Evolutionary conservation across 1,284 basidiomycete genomes (phyloP), one percentile per base, ranked within the genome.

Genomic region (Heterobasidion occidentale): DNA sequence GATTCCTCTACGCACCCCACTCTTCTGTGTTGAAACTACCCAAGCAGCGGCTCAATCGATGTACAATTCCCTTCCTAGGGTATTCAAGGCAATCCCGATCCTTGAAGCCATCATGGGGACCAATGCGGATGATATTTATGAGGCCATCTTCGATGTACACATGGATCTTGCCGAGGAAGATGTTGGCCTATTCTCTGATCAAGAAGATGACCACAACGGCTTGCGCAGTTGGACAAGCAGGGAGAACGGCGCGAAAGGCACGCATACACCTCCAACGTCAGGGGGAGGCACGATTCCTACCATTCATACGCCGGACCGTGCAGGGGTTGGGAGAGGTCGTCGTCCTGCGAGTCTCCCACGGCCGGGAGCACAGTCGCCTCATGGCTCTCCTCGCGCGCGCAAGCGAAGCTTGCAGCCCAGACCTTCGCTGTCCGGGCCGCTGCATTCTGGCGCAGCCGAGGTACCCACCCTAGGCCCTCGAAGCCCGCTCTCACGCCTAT

Each of bases 111-210:
- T 92, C 14, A 77, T 90, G 33, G 86, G 89, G 9, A 79, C 84
- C 2, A 73, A 79, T 14, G 76, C 81, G 11, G 77, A 76, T 54
- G 81, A 87, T 58, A 63, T 92, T 12, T 85, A 86, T 64, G 86
- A 86, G 49, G 87, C 86, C 1, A 86, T 92, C 51, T 90, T 92
- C 64, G 86, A 88, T 56, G 77, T 87, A 3, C 84, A 89, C 27
- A 64, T 78, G 20, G 70, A 75, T 11, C 72, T 77, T 38, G 79
- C 80, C 15, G 63, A 67, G 7, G 61, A 58, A 12, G 55, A 60
- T 34, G 58, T 36, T 14, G 53, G 65, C 19, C 65, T 69, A 12
- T 71, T 73, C 58, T 71, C 72, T 38, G 70, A 79, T 55, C 71
- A 73, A 2, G 81, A 80, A 44, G 72, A 70, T 8, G 50, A 51